Evolutionary conservation across 2,329 filamentous ascomycete species (phyloP).

Genomic region (Fusarium succisae): DNA sequence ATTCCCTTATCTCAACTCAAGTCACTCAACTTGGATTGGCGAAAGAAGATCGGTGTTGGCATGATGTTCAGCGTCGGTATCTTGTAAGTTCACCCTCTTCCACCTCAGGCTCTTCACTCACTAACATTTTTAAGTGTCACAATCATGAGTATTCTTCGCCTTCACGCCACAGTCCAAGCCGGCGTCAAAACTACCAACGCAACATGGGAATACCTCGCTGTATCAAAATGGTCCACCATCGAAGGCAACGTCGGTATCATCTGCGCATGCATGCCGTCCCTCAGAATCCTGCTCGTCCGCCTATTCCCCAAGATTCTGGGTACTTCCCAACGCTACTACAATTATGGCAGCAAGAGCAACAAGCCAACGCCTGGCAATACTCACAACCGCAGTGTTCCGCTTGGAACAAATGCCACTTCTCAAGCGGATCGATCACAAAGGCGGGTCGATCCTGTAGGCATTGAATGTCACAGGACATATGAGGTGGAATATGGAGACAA

Average conservation of each 20-base stretch:
- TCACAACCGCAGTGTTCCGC: background rate
- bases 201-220: conserved; percentile 48
- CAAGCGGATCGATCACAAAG: conserved; percentile 20
- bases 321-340: conserved; percentile 45
- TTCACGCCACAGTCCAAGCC: conserved; percentile 47
- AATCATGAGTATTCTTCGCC: conserved; percentile 51
- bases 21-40: conserved; percentile 55
- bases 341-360: conserved; percentile 32
- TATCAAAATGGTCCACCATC: conserved; percentile 49
- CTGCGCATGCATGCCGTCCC: conserved; percentile 51
- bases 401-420: conserved; percentile 39
- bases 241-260: conserved; percentile 53
- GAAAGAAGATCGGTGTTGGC: conserved; percentile 59
- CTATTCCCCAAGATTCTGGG: conserved; percentile 51
- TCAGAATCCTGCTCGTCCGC: conserved; percentile 48
- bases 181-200: conserved; percentile 44
- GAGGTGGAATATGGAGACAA: conserved; percentile 47
- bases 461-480: conserved; percentile 49
- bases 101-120: too few species aligned
- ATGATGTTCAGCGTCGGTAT: conserved; percentile 62
- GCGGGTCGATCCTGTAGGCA: conserved; percentile 38
- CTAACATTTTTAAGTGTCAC: conserved; percentile 44
- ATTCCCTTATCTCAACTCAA: conserved; percentile 59
- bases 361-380: conserved; percentile 15
- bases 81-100: conserved; percentile 48